These are phyloP conservation scores for Globisporangium middletonii DNA, from an alignment of 352 stramenopile genomes.

Conservation along the genomic window DNA sequence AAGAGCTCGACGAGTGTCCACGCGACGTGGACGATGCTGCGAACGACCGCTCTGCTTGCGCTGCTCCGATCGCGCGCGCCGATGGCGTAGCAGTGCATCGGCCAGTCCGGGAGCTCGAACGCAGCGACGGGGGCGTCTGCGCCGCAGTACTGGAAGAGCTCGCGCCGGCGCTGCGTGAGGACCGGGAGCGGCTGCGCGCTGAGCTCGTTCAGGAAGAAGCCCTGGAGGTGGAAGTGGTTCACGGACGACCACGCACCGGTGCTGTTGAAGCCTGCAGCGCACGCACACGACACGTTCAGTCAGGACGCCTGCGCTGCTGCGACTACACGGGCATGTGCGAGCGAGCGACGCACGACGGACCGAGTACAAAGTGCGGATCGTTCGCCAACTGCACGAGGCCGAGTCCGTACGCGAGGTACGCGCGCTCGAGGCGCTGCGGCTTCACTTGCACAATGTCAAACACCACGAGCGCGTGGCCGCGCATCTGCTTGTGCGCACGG, in stretches of 20 bases:
- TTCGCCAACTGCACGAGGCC: slow-evolving; percentile 18
- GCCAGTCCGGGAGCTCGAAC: slow-evolving; percentile 31
- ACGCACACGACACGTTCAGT: not conserved
- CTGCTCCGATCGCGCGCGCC: slow-evolving; percentile 2
- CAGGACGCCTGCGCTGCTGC: not conserved
- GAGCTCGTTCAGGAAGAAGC: slow-evolving; percentile 38
- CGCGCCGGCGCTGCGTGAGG: slow-evolving; percentile 21
- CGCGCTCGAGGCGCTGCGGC: slow-evolving; percentile 30
- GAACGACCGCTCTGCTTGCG: not conserved
- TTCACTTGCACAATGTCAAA: slow-evolving; percentile 32
- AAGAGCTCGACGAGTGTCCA: slow-evolving; percentile 44
- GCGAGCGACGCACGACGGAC: slow-evolving; percentile 14
- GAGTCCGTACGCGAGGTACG: slow-evolving; percentile 21
- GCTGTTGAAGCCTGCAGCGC: slow-evolving; percentile 55
- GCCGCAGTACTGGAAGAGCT: slow-evolving; percentile 17
- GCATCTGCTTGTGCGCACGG: slow-evolving; percentile 25
- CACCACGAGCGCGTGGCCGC: slow-evolving; percentile 52
- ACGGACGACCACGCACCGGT: slow-evolving; percentile 71
- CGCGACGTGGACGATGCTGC: slow-evolving; percentile 12
- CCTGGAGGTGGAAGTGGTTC: slow-evolving; percentile 73
- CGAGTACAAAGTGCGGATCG: slow-evolving; percentile 36
- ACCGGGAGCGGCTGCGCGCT: slow-evolving; percentile 32
- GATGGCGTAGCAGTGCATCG: slow-evolving; percentile 37
- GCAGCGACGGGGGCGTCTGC: slow-evolving; percentile 5
- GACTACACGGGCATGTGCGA: not conserved